Conservation (phyloP, 2,329 filamentous ascomycete genomes). For the Hypoxylon sp. region DNA sequence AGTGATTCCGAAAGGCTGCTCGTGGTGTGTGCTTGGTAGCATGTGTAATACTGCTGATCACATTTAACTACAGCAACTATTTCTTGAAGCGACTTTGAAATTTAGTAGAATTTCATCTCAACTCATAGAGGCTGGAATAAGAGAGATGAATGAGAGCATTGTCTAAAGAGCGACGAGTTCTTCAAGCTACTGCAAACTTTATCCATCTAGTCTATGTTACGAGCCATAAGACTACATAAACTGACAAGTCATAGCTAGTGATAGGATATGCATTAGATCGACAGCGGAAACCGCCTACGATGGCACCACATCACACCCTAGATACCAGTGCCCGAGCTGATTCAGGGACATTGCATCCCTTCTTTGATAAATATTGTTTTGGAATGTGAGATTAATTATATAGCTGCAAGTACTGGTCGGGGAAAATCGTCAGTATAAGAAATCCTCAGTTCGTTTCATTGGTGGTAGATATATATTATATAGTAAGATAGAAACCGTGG, state of each 20-base stretch:
- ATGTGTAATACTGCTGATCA: background rate
- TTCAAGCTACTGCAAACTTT: background rate
- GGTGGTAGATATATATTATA: slow-evolving; percentile 9
- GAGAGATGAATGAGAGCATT: background rate
- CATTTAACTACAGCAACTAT: background rate
- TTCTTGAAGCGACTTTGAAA: background rate
- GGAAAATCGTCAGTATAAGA: background rate
- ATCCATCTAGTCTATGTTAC: background rate
- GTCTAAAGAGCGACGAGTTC: background rate
- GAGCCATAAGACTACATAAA: background rate
- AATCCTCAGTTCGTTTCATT: background rate
- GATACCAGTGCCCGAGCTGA: background rate
- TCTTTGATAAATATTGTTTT: background rate
- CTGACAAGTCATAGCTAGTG: background rate
- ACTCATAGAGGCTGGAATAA: background rate
- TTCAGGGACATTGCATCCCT: background rate
- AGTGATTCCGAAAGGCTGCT: background rate
- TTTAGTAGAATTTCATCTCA: background rate
- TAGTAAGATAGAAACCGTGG: background rate
- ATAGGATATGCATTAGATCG: background rate
- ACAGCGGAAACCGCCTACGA: background rate
- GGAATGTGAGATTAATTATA: too few species aligned
- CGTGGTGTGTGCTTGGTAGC: background rate
- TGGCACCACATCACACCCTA: background rate
- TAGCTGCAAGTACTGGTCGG: background rate